Evolutionary conservation across 371 early-diverging fungal species (phyloP).

Genomic region (Mucor indicus): DNA sequence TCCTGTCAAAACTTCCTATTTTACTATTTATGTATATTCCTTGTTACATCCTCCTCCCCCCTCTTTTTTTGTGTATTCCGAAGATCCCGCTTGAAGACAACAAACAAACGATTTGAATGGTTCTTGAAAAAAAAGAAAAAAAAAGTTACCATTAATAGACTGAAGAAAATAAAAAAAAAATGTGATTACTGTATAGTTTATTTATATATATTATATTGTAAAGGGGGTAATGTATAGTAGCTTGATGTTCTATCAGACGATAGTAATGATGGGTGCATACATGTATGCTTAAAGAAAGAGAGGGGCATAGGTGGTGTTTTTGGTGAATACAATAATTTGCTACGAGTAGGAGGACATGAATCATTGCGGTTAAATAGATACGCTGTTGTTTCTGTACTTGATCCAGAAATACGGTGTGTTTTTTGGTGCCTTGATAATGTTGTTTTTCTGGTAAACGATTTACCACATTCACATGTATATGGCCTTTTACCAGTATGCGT

Average conservation of each 20-base stretch:
- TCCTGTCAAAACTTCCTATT: constrained; percentile 1
- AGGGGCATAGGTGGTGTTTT: constrained; percentile 1
- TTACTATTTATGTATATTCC: too few species aligned
- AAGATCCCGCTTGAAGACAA: background rate
- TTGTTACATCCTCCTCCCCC: too few species aligned
- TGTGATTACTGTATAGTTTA: background rate
- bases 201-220: constrained; percentile 1
- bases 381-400: too few species aligned
- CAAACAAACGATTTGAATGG: background rate
- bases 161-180: background rate
- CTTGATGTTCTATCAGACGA: background rate
- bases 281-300: constrained; percentile 3
- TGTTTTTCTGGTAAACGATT: constrained; percentile 65
- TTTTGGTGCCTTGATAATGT: constrained; percentile 65
- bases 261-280: constrained; percentile 8
- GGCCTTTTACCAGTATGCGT: constrained; percentile 48
- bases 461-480: constrained; percentile 50
- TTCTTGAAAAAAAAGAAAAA: background rate
- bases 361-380: too few species aligned
- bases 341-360: background rate
- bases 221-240: constrained; percentile 5
- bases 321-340: background rate
- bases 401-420: constrained; percentile 8
- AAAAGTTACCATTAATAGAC: background rate
- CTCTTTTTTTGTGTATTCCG: background rate